These are phyloP conservation scores for Solanum chacoense DNA, from an alignment of 305 asterid species.

Conservation along the genomic window DNA sequence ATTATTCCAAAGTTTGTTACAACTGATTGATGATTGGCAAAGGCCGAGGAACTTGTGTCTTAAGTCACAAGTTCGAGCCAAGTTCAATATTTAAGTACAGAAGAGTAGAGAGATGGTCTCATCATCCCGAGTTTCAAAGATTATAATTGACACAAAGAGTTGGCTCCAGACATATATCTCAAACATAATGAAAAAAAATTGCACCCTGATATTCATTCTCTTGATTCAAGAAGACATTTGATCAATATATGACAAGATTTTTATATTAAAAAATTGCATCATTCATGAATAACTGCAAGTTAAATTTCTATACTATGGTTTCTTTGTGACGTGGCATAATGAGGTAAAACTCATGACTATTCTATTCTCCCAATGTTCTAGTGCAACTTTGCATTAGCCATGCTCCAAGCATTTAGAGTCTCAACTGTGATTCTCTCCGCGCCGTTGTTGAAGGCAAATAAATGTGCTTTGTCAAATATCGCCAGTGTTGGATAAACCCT, in stretches of 20 bases:
- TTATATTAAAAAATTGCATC: not conserved
- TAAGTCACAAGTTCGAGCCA: not conserved
- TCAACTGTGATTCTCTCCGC: conserved; percentile 16
- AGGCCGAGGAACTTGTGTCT: not conserved
- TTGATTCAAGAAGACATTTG: not conserved
- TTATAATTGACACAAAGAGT: not conserved
- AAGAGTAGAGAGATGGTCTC: not conserved
- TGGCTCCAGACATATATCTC: not conserved
- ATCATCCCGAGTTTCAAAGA: not conserved
- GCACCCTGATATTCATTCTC: not conserved
- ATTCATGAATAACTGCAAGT: not conserved
- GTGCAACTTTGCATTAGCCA: conserved; percentile 13
- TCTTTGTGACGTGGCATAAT: not conserved
- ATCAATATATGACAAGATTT: not conserved
- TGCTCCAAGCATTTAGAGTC: conserved; percentile 29
- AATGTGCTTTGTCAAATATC: conserved; percentile 13
- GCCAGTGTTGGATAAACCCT: conserved; percentile 33
- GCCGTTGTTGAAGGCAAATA: conserved; percentile 37
- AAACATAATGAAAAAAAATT: not conserved
- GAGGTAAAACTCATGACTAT: not conserved
- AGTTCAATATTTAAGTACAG: not conserved
- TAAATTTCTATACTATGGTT: not conserved
- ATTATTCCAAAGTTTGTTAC: no score
- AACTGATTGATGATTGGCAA: no score
- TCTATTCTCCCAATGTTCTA: not conserved